Evolutionary conservation across 2,329 filamentous ascomycete species (phyloP).

Genomic region (Venturiaceae sp.): DNA sequence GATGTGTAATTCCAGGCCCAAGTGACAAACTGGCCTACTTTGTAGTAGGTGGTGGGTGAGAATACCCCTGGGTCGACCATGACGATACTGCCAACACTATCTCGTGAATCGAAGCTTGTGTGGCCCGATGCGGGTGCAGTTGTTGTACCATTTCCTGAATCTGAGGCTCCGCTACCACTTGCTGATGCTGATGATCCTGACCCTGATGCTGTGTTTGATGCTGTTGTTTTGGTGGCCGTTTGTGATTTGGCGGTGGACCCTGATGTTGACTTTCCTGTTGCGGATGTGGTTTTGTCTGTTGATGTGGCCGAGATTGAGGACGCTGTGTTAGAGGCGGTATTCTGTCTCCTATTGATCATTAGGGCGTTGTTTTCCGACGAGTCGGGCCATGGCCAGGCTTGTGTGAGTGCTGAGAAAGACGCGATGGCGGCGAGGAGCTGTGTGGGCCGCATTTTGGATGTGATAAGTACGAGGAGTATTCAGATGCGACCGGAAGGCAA

Average conservation of each 20-base stretch:
- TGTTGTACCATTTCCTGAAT: background rate
- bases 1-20: conserved; percentile 64
- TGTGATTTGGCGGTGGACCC: background rate
- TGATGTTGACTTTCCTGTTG: conserved; percentile 1
- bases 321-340: background rate
- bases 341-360: background rate
- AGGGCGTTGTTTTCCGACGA: conserved; percentile 19
- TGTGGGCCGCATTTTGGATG: conserved; percentile 23
- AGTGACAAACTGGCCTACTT: conserved; percentile 52
- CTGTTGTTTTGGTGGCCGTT: background rate
- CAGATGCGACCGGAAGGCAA: background rate
- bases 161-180: background rate
- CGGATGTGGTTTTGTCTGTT: background rate
- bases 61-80: conserved; percentile 49
- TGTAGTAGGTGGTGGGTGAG: conserved; percentile 48
- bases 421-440: conserved; percentile 26
- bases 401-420: conserved; percentile 27
- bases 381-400: conserved; percentile 23
- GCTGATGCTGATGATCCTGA: background rate
- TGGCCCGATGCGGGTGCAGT: conserved; percentile 1
- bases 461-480: background rate
- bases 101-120: conserved; percentile 38
- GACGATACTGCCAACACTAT: conserved; percentile 48
- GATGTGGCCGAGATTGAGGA: background rate
- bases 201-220: background rate